These are phyloP conservation scores for Podospora bellae-mahoneyi DNA, from an alignment of 495 filamentous ascomycete species.

Conservation along the genomic window DNA sequence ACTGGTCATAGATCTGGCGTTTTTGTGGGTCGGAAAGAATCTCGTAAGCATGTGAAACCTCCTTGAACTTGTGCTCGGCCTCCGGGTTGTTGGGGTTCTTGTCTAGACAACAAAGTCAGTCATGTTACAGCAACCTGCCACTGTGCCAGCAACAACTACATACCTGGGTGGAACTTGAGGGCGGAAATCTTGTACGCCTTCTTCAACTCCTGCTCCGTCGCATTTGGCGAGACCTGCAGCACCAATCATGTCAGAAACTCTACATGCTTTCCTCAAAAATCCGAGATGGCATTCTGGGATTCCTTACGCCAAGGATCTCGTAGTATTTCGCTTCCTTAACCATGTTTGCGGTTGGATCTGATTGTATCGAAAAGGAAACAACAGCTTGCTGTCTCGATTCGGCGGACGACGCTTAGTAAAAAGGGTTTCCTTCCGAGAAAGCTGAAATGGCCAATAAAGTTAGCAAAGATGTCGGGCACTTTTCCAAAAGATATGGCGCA, in stretches of 20 bases:
- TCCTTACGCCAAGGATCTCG: slow-evolving; percentile 77
- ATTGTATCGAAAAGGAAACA: slow-evolving; percentile 12
- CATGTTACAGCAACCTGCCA: not conserved
- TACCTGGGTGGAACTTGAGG: slow-evolving; percentile 89
- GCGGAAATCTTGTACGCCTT: slow-evolving; percentile 89
- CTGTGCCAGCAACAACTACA: slow-evolving; percentile 19
- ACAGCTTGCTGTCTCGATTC: not conserved
- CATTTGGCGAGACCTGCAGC: slow-evolving; percentile 64
- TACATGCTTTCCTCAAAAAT: not conserved
- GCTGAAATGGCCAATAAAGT: not conserved
- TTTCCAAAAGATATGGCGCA: not conserved
- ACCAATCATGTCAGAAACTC: slow-evolving; percentile 28
- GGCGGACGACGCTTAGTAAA: not conserved
- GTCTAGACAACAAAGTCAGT: slow-evolving; percentile 52
- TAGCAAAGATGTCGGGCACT: not conserved
- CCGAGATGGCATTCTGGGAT: not conserved
- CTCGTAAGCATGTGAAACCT: slow-evolving; percentile 92
- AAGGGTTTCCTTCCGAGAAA: not conserved
- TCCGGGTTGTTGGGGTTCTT: slow-evolving; percentile 94
- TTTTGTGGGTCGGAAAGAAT: slow-evolving; percentile 88
- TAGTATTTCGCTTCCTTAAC: slow-evolving; percentile 88
- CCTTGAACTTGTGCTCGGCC: slow-evolving; percentile 96
- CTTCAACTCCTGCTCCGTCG: slow-evolving; percentile 76
- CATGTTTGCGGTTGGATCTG: slow-evolving; percentile 54
- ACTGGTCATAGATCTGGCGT: slow-evolving; percentile 88